phyloP scores from a whole-genome alignment of 2,329 filamentous ascomycete species.

The Torrubiella hemipterigena region DNA sequence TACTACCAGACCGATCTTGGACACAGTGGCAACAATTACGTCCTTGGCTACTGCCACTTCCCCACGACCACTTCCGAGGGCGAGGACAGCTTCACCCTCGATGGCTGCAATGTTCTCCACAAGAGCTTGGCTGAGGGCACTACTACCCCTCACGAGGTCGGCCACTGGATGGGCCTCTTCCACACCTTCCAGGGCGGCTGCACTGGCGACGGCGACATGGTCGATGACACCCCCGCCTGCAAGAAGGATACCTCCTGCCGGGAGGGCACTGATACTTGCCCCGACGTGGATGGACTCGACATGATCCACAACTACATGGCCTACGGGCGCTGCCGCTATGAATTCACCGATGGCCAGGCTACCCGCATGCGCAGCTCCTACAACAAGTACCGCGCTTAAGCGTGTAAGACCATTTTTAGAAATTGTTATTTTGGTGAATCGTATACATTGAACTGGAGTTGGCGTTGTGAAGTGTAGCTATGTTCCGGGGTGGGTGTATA shows the following conservation, averaged over 20 bases:
- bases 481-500: no score
- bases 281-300: not conserved
- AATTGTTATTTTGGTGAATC: no score
- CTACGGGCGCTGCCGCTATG: not conserved
- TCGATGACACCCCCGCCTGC: not conserved
- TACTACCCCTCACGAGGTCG: not conserved
- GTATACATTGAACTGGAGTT: no score
- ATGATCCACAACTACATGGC: not conserved
- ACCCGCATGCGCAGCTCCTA: not conserved
- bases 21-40: no score
- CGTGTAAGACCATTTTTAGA: no score
- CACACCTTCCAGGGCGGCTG: not conserved
- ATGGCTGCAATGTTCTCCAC: not conserved
- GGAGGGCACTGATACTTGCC: not conserved
- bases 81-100: not conserved
- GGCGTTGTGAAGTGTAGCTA: no score
- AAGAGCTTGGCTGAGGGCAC: conserved; percentile 9
- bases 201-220: not conserved
- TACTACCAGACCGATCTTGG: not conserved
- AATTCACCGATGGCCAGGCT: not conserved
- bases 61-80: not conserved
- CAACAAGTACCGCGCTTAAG: not conserved
- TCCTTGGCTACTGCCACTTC: not conserved
- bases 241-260: not conserved
- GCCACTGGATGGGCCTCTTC: not conserved